These are phyloP conservation scores for Nannochloris sp. DNA, from an alignment of 139 green algal genomes.

Conservation along the genomic window DNA sequence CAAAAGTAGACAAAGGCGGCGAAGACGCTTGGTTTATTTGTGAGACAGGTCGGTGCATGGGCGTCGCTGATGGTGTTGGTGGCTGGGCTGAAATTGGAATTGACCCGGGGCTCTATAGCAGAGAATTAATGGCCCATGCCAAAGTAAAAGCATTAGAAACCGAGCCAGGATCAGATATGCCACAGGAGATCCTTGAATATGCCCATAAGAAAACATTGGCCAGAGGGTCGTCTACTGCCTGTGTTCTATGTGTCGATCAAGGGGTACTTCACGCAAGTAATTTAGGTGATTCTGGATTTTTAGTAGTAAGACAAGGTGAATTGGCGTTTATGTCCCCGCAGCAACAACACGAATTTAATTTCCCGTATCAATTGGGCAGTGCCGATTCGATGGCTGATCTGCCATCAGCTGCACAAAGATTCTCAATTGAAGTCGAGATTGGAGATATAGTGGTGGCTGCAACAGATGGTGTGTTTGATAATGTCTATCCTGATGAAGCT, in stretches of 20 bases:
- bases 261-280: conserved; percentile 66
- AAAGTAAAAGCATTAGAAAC: conserved; percentile 33
- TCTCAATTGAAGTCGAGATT: conserved; percentile 50
- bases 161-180: conserved; percentile 13
- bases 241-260: conserved; percentile 65
- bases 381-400: conserved; percentile 48
- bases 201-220: conserved; percentile 17
- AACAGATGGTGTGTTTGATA: conserved; percentile 97
- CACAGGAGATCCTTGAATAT: conserved; percentile 46
- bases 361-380: conserved; percentile 83
- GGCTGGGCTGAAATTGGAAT: conserved; percentile 70
- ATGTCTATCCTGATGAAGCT: conserved; percentile 89
- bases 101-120: conserved; percentile 75
- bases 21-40: conserved; percentile 82
- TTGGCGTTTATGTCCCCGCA: conserved; percentile 73
- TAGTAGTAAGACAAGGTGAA: conserved; percentile 21
- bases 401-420: conserved; percentile 37
- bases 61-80: conserved; percentile 82
- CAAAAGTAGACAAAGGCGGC: conserved; percentile 68
- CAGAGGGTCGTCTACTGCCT: conserved; percentile 72
- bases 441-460: conserved; percentile 87
- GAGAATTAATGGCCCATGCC: conserved; percentile 66
- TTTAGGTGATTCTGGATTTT: conserved; percentile 74
- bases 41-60: conserved; percentile 39
- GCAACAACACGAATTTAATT: conserved; percentile 99